Evolutionary conservation across 805 yeast species (phyloP), one percentile per base, ranked within the genome.

Genomic region (Metschnikowia chrysomelidarum): DNA sequence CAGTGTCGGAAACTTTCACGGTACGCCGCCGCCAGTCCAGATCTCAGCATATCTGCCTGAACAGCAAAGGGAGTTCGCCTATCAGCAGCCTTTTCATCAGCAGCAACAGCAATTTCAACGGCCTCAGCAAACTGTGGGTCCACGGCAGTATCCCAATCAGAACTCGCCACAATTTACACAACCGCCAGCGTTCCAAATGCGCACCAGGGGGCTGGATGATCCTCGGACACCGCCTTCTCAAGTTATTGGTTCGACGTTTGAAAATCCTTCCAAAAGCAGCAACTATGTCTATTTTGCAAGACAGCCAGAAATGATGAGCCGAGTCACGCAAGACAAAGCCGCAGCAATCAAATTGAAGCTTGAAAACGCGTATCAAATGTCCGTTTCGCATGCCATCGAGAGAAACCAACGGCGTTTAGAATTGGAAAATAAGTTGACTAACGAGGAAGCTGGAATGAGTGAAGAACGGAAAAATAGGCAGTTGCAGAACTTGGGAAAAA

Each of bases 371-470:
- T 88, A 87, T 62, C 87, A 87, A 46, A 78, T 85, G 57, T 79
- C 89, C 12, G 94, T 89, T 19, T 76, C 78, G 36, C 94, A 88
- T 57, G 98, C 98, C 0, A 88, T 93, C 43, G 98, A 93, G 60
- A 72, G 98, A 47, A 93, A 91, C 57, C 96, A 89, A 60, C 78
- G 98, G 61, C 73, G 97, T 25, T 76, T 88, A 24, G 87, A 83
- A 49, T 71, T 88, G 45, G 98, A 86, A 64, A 82, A 81, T 47
- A 75, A 76, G 39, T 61, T 88, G 24, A 69, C 75, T 28, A 29
- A 24, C 21, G 93, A 86, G 53, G 81, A 82, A 19, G 78, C 85
- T 41, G 62, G 63, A 5, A 52, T 67, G 25, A 81, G 91, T 13
- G 94, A 85, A 44, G 97, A 89, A 59, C 77, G 95, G 33, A 82